Evolutionary conservation across 495 filamentous ascomycete species (phyloP), one percentile per base, ranked within the genome.

Genomic region (Astrocystis sublimbata): DNA sequence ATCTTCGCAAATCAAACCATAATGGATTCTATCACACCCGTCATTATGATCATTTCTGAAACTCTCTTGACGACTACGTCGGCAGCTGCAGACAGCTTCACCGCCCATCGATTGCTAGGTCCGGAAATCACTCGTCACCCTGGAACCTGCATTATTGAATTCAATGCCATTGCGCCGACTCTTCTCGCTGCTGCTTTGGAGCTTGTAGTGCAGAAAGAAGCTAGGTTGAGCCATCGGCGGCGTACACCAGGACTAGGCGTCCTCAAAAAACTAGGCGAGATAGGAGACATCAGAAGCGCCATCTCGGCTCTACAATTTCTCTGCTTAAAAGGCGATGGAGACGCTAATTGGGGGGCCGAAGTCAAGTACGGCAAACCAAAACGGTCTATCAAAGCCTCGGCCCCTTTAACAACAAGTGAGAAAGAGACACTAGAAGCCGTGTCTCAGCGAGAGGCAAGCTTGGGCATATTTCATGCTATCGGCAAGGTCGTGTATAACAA

Each of bases 401-500:
- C 78, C n/a, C 69, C 84, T 2, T 65, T 92, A 24, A 93, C 91
- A 0, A 80, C 82, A 40, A 85, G 88, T 63, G 93, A 96, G 67
- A 77, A 81, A 52, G 85, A 90, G 53, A 89, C 85, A 17, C 72
- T 96, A 3, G 81, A 89, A 64, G 70, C 91, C 45, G 81, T 98
- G 4, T 91, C 89, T 1, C 91, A 93, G 66, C 84, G 96, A 50
- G 92, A 97, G 75, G 84, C 90, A 19, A 93, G 84, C 64, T 79
- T 97, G 6, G 93, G 92, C 1, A 88, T 99, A 60, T 99, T 99
- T 68, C 96, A 99, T 74, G 92, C 96, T 28, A 88, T 99, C 51
- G 96, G 93, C 15, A 97, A 92, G 66, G 89, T 98, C 3, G 85
- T 96, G 3, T 93, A 98, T 75, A 98, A 98, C 75, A 98, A 96